Base-by-base conservation (phyloP, 345 rosid genomes). In the Iberis pinnata region DNA sequence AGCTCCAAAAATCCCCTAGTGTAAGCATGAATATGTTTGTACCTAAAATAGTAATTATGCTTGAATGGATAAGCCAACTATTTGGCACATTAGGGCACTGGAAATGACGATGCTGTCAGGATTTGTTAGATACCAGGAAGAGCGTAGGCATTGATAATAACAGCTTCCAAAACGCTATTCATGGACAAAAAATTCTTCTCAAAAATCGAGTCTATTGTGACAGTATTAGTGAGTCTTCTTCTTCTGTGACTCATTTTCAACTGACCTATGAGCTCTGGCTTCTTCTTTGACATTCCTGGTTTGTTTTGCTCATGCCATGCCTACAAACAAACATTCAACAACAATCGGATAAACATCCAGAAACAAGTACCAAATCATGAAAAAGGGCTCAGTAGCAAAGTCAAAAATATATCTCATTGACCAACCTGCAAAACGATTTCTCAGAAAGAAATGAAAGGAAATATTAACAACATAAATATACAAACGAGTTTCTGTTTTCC, bases 1-100 rank as follows among this genome's bases (percentile, higher is more conserved):
- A 88, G 73, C 99, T 92, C 99, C 97, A 88, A 65, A 78, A 78
- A 67, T 92, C 99, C 53, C 86, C 97, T 53, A 92, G 74, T 36
- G 83, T 80, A 52, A 92, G 89, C 90, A 92, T 83, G 69, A 78
- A 81, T 61, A 92, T 83, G 29, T 92, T 80, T 15, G 97, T 92
- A 64, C 88, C 98, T 92, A 32, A 67, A 67, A 51, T 8, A n/a
- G 2, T 7, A 55, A 32, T 27, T 6, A 38, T 9, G 42, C 11
- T 22, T 22, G 12, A 47, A 44, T 53, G 7, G 4, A 67, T 14
- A 42, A 27, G 11, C 46, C 41, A 46, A 44, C 36, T 17, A 18
- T 13, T 36, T 29, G 18, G 24, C 56, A 48, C 3, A 38, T 43
- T 20, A 14, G 7, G 7, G 39, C 47, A 48, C 6, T 6, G 27